Base-by-base conservation (phyloP, 805 yeast species). In the Nakazawaea peltata region DNA sequence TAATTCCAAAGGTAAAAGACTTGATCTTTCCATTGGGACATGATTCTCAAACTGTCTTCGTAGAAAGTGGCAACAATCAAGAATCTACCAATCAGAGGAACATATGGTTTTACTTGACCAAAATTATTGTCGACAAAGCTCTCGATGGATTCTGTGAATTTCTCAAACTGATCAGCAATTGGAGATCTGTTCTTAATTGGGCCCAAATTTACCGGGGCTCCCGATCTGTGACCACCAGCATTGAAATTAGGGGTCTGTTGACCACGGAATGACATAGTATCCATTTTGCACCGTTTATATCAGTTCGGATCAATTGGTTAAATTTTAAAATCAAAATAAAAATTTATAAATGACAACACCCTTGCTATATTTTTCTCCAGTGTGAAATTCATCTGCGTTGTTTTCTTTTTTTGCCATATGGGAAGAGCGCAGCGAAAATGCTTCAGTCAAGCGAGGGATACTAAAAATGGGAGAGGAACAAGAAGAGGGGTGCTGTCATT, bases 11-110 rank as follows among this genome's bases (percentile, higher is more conserved):
- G 67, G 57, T 82, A 90, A 56, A 75, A 81, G 17, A 85, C 84
- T 59, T 90, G 98, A 50, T 85, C 95, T 24, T 70, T 58, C 97
- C 97, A 90, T 62, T 88, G 97, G 5, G 86, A 63, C 35, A 77
- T 47, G 49, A 90, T 84, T 57, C 98, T 73, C 35, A 80, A 54
- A 3, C 95, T 73, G 53, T 92, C 97, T 60, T 90, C 97, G 45
- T 77, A 74, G 54, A 88, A 90, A 0, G 97, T 92, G 32, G 95
- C 94, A 37, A 90, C 95, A 42, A 90, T 88, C 45, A 88, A 73
- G 41, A 84, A 76, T 40, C 97, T 71, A 26, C 96, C 97, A 48
- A 90, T 74, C 16, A 77, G 77, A 7, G 97, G 97, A 32, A 88
- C 79, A 49, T 75, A 79, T 0, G 90, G 90, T 53, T 70, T 78